Evolutionary conservation across 2,329 filamentous ascomycete genomes (phyloP).

Genomic region (Cryphonectria radicalis): DNA sequence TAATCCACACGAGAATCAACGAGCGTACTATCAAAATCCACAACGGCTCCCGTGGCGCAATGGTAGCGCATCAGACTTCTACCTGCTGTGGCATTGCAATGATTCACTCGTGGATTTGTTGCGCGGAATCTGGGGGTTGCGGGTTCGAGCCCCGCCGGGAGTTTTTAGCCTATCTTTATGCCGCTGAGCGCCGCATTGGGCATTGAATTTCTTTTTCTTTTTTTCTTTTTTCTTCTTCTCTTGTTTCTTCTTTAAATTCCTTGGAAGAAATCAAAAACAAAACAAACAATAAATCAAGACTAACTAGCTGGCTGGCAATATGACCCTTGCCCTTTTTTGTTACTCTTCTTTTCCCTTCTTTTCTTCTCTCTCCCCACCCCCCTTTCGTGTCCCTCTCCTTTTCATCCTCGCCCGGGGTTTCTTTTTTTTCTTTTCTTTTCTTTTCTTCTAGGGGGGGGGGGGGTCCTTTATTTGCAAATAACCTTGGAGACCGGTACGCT

Average conservation of each 20-base stretch:
- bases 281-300: too few relatives aligned
- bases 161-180: neutral
- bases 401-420: too few relatives aligned
- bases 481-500: too few relatives aligned
- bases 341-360: too few relatives aligned
- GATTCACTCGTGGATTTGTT: neutral
- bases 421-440: neutral
- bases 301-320: too few relatives aligned
- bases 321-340: too few relatives aligned
- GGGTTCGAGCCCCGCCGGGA: conserved; percentile 16
- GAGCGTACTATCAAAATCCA: neutral
- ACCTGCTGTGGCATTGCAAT: neutral
- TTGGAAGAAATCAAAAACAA: too few relatives aligned
- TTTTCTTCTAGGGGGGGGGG: neutral
- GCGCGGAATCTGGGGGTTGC: conserved; percentile 10
- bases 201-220: neutral
- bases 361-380: too few relatives aligned
- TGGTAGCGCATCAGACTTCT: conserved; percentile 17
- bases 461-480: too few relatives aligned
- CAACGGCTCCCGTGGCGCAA: conserved; percentile 10
- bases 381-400: too few relatives aligned
- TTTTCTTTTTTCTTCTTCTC: neutral
- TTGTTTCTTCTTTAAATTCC: neutral
- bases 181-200: too few relatives aligned
- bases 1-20: neutral